These are phyloP conservation scores for Gynochthodes officinalis DNA, from an alignment of 257 asterid species.

Conservation along the genomic window DNA sequence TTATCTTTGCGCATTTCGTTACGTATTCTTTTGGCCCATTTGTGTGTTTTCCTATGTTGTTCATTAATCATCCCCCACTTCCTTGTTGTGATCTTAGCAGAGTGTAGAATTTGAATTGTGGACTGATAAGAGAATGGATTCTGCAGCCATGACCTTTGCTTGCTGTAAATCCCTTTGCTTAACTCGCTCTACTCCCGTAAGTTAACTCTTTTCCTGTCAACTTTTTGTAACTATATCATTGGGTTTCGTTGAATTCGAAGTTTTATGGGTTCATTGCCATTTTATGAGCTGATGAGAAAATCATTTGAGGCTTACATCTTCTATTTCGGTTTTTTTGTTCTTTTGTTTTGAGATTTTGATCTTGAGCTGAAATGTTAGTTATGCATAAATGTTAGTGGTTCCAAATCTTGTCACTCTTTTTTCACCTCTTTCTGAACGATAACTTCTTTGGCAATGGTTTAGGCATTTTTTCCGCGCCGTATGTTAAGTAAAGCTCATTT, in stretches of 20 bases:
- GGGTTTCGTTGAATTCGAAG: not conserved
- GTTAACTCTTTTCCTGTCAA: not conserved
- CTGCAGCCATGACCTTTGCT: slow-evolving; percentile 29
- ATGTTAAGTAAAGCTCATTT: not conserved
- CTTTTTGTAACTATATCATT: not conserved
- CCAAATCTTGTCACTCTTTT: not conserved
- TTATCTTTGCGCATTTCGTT: no score
- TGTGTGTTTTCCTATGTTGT: not conserved
- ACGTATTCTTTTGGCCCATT: not conserved
- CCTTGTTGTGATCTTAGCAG: not conserved
- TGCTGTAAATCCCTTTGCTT: slow-evolving; percentile 26
- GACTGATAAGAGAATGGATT: slow-evolving; percentile 27
- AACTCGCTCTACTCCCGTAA: slow-evolving; percentile 31
- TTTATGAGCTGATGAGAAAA: not conserved
- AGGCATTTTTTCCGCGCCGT: not conserved
- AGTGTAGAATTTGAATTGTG: slow-evolving; percentile 1
- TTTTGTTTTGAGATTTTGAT: not conserved
- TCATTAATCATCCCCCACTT: not conserved
- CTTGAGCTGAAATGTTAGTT: no score
- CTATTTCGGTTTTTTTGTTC: not conserved
- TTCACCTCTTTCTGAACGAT: not conserved
- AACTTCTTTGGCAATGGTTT: not conserved
- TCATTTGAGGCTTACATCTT: not conserved
- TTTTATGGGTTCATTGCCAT: not conserved
- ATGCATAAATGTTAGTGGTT: not conserved